phyloP scores from a whole-genome alignment of 371 early-diverging fungal genomes.

The Umbelopsis sp. region DNA sequence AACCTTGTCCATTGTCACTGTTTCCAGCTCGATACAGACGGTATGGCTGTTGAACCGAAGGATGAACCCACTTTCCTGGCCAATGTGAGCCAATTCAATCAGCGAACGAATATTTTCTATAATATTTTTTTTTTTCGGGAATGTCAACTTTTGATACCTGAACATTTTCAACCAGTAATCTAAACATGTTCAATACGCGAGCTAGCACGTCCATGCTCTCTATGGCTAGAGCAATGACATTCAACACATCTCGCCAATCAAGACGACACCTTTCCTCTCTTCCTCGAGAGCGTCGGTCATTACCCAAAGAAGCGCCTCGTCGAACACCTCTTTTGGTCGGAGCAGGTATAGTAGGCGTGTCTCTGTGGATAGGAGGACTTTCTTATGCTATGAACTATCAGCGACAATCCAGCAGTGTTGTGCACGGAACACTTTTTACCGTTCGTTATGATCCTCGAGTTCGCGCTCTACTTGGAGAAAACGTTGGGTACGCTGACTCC shows the following conservation, averaged over 20 bases:
- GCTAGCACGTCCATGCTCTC: not conserved
- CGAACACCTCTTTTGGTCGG: constrained; percentile 49
- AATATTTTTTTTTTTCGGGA: too few relatives aligned
- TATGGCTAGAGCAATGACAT: not conserved
- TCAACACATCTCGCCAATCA: not conserved
- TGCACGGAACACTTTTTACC: constrained; percentile 66
- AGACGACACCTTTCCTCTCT: not conserved
- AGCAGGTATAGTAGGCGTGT: constrained; percentile 56
- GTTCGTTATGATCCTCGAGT: constrained; percentile 64
- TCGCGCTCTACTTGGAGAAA: constrained; percentile 57
- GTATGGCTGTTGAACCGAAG: too few relatives aligned
- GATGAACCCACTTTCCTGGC: too few relatives aligned
- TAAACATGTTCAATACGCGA: constrained; percentile 1
- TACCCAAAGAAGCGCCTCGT: not conserved
- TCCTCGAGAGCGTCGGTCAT: not conserved
- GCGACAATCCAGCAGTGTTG: constrained; percentile 63
- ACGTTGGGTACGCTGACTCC: constrained; percentile 60
- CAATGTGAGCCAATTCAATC: too few relatives aligned
- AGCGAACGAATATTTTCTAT: too few relatives aligned
- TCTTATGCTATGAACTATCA: constrained; percentile 68
- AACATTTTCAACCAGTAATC: not conserved
- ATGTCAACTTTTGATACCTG: too few relatives aligned
- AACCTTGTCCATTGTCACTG: too few relatives aligned
- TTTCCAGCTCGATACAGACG: too few relatives aligned
- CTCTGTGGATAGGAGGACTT: constrained; percentile 63